Conservation (phyloP, 2,329 filamentous ascomycete species). For the Rhinocladiella mackenziei region DNA sequence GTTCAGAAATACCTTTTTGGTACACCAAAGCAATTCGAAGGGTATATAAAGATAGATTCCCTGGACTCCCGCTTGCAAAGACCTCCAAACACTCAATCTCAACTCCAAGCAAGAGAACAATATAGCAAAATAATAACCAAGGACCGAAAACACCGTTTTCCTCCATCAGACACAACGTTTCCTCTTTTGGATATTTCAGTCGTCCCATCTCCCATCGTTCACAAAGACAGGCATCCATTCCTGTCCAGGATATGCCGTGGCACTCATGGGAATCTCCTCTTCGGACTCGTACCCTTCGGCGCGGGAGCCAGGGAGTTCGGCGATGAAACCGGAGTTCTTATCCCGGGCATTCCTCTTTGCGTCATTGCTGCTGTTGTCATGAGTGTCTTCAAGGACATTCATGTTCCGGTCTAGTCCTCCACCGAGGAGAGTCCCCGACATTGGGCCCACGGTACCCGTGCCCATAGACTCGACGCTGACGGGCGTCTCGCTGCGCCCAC, state of each 20-base stretch:
- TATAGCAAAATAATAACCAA: not conserved
- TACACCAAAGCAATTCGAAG: too few species aligned
- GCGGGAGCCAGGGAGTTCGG: slow-evolving; percentile 32
- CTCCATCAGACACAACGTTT: not conserved
- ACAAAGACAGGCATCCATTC: slow-evolving; percentile 27
- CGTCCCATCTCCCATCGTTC: slow-evolving; percentile 23
- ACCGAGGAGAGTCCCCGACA: not conserved
- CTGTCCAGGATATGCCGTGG: slow-evolving; percentile 46
- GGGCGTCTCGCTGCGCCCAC: slow-evolving; percentile 11
- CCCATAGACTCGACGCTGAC: slow-evolving; percentile 11
- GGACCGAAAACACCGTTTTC: not conserved
- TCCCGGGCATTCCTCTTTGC: slow-evolving; percentile 18
- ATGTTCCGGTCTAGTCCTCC: slow-evolving; percentile 6
- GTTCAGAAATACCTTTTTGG: too few species aligned
- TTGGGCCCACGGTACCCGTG: not conserved
- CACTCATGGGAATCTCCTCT: slow-evolving; percentile 47
- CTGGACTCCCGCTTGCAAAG: too few species aligned
- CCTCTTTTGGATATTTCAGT: not conserved
- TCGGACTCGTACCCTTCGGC: slow-evolving; percentile 38
- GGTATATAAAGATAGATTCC: too few species aligned
- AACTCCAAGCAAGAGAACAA: too few species aligned
- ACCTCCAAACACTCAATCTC: too few species aligned
- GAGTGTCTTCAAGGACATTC: slow-evolving; percentile 6
- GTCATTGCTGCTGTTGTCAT: too few species aligned
- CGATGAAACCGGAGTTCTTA: slow-evolving; percentile 32